These are phyloP conservation scores for Tylopilus subfusipes DNA, from an alignment of 768 basidiomycete species.

Conservation along the genomic window DNA sequence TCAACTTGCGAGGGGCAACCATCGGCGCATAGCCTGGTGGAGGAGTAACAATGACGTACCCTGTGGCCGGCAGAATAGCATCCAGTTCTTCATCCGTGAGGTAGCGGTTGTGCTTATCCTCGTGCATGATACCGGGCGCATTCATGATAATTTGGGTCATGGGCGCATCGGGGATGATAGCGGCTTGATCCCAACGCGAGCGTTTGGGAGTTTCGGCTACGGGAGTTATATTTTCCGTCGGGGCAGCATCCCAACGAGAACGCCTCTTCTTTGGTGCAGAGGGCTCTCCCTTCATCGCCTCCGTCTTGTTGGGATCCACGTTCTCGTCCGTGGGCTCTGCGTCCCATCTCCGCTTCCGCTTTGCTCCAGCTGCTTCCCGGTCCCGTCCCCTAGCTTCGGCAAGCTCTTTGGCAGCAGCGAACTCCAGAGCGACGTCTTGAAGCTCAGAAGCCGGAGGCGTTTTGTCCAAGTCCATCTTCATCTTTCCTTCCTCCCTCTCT, in stretches of 20 bases:
- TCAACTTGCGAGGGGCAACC: conserved; percentile 58
- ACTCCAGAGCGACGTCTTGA: conserved; percentile 66
- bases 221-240: conserved; percentile 54
- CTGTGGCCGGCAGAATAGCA: conserved; percentile 76
- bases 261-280: conserved; percentile 86
- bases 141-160: conserved; percentile 87
- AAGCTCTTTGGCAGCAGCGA: conserved; percentile 46
- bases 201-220: conserved; percentile 74
- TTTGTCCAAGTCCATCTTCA: conserved; percentile 87
- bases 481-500: conserved; percentile 64
- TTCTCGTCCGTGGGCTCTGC: conserved; percentile 62
- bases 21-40: conserved; percentile 91
- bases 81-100: conserved; percentile 96
- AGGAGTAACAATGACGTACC: conserved; percentile 90
- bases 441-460: conserved; percentile 85
- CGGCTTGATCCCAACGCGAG: conserved; percentile 97
- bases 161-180: conserved; percentile 62
- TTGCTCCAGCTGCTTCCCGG: conserved; percentile 45
- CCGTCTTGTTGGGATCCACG: conserved; percentile 54
- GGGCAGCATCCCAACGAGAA: conserved; percentile 95
- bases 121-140: conserved; percentile 75
- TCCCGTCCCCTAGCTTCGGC: conserved; percentile 37
- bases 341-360: conserved; percentile 84
- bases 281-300: conserved; percentile 72
- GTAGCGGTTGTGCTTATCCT: conserved; percentile 95